These are phyloP conservation scores for Tulasnella sp. DNA, from an alignment of 768 basidiomycete genomes.

Conservation along the genomic window DNA sequence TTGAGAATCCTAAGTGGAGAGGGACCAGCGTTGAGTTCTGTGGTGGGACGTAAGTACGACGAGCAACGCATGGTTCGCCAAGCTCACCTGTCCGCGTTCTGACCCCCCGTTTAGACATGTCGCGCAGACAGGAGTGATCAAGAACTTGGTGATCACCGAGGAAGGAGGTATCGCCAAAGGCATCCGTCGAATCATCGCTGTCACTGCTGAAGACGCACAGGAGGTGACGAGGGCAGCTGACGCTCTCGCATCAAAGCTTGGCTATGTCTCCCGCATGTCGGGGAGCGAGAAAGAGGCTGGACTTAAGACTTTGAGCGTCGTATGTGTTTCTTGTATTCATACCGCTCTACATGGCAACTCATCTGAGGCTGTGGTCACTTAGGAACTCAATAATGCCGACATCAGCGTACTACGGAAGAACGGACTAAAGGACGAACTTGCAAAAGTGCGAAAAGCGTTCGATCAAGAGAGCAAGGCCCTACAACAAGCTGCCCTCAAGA, in stretches of 20 bases:
- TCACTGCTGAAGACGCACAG: conserved; percentile 89
- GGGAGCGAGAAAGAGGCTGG: conserved; percentile 82
- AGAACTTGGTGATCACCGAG: conserved; percentile 87
- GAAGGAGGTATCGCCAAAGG: conserved; percentile 98
- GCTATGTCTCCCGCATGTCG: conserved; percentile 43
- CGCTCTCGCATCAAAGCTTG: conserved; percentile 49
- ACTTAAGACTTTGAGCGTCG: conserved; percentile 69
- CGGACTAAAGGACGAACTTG: conserved; percentile 62
- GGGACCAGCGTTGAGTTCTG: conserved; percentile 92
- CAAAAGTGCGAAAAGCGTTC: conserved; percentile 63
- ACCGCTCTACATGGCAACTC: not conserved
- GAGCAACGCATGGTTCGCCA: no score
- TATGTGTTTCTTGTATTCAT: conserved; percentile 30
- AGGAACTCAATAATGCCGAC: conserved; percentile 85
- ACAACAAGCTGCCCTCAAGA: conserved; percentile 64
- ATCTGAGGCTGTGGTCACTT: conserved; percentile 9
- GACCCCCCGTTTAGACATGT: conserved; percentile 56
- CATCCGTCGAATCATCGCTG: conserved; percentile 84
- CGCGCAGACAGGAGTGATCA: conserved; percentile 92
- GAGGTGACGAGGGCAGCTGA: conserved; percentile 62
- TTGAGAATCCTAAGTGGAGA: conserved; percentile 85
- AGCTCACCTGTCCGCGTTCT: not conserved
- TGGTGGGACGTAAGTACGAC: conserved; percentile 86
- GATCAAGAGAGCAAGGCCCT: conserved; percentile 77
- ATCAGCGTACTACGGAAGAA: conserved; percentile 80